Evolutionary conservation across 495 filamentous ascomycete genomes (phyloP).

Genomic region (Aspergillus carlsbadensis): DNA sequence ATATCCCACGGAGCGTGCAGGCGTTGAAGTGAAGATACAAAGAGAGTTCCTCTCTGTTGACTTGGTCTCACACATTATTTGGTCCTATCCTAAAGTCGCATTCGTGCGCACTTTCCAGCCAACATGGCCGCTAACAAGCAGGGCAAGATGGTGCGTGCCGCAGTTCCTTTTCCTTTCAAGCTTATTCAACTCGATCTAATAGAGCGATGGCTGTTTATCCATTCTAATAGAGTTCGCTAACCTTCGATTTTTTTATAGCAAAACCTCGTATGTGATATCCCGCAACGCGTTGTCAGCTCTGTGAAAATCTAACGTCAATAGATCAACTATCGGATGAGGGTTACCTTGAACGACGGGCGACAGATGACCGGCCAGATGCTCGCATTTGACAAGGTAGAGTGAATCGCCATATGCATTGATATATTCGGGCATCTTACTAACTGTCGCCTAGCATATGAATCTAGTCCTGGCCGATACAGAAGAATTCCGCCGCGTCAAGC

Average conservation of each 20-base stretch:
- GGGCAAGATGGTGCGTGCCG: constrained; percentile 91
- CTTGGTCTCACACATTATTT: constrained; percentile 49
- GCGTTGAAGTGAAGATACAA: constrained; percentile 20
- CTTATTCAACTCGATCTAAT: constrained; percentile 12
- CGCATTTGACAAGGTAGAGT: constrained; percentile 87
- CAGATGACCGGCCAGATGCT: constrained; percentile 98
- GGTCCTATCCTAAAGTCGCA: constrained; percentile 58
- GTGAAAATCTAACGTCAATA: constrained; percentile 42
- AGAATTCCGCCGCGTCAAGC: constrained; percentile 94
- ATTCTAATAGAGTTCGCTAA: constrained; percentile 55
- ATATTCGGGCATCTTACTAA: constrained; percentile 18
- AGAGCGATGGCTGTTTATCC: neutral
- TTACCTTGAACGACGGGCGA: constrained; percentile 91
- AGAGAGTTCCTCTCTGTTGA: constrained; percentile 28
- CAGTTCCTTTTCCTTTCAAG: constrained; percentile 25
- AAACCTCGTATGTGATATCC: constrained; percentile 81
- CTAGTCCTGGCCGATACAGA: constrained; percentile 98
- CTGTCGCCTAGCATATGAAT: constrained; percentile 82
- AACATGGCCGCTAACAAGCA: constrained; percentile 89
- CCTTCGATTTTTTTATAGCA: constrained; percentile 60
- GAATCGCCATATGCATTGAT: neutral
- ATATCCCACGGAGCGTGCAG: constrained; percentile 19
- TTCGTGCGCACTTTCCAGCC: constrained; percentile 57
- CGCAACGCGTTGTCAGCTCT: neutral
- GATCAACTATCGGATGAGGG: constrained; percentile 99